A percentile compares a stretch with the other conserved stretches of the same genome.
Conservation (phyloP, 495 filamentous ascomycete species). For the Neurospora sp. region DNA sequence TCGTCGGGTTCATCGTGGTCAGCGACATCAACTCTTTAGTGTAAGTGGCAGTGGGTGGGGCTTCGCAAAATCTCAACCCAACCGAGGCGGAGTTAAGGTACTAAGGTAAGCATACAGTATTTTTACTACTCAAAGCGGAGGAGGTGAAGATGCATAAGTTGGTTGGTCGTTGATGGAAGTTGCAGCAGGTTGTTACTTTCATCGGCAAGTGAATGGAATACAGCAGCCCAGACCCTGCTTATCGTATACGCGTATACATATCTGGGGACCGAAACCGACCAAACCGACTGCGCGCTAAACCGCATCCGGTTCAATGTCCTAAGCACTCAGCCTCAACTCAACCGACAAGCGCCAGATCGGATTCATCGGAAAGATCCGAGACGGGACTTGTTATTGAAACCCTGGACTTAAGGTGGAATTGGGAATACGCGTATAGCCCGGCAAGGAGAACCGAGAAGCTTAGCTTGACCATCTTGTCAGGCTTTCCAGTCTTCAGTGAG, state of each 20-base stretch:
- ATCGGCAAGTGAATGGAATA: background rate
- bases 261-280: background rate
- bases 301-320: background rate
- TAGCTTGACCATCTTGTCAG: background rate
- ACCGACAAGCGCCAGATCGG: background rate
- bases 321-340: background rate
- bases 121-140: background rate
- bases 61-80: background rate
- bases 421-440: background rate
- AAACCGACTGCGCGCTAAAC: background rate
- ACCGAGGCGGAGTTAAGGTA: background rate
- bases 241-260: background rate
- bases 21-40: background rate
- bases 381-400: background rate
- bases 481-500: background rate
- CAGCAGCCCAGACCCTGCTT: background rate
- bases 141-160: background rate
- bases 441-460: background rate
- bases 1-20: background rate
- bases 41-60: background rate
- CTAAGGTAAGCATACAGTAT: background rate
- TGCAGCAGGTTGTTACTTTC: background rate
- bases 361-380: background rate
- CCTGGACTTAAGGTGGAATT: background rate
- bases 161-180: background rate